Conservation (phyloP, 192 early-diverging fungal genomes). For the Coemansia sp. region DNA sequence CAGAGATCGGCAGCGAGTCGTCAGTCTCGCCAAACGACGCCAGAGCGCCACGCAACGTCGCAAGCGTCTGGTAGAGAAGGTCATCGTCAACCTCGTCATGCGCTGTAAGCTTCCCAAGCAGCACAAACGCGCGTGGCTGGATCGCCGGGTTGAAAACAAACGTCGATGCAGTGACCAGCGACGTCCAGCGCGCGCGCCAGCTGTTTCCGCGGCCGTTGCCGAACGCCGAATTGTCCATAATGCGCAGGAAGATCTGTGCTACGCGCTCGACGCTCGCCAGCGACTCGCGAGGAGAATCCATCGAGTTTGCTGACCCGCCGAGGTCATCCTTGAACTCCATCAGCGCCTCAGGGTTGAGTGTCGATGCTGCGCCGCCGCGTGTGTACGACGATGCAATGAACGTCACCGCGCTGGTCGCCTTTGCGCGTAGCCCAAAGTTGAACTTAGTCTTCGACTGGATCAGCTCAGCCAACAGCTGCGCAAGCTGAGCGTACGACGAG, state of each 20-base stretch:
- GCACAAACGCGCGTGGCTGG: constrained; percentile 92
- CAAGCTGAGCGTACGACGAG: constrained; percentile 66
- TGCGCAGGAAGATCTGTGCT: constrained; percentile 61
- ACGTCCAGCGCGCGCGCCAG: constrained; percentile 93
- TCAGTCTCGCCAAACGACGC: constrained; percentile 84
- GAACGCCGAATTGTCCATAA: constrained; percentile 55
- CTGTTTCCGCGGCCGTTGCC: constrained; percentile 68
- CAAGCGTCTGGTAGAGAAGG: constrained; percentile 90
- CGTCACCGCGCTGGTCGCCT: constrained; percentile 54
- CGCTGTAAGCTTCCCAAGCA: constrained; percentile 80
- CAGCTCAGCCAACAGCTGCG: constrained; percentile 54
- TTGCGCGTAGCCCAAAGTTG: constrained; percentile 56
- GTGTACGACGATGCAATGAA: constrained; percentile 58
- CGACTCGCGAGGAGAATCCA: constrained; percentile 47
- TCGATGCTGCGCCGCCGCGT: constrained; percentile 54
- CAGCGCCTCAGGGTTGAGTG: constrained; percentile 54
- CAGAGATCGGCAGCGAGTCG: constrained; percentile 77
- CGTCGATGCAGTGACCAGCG: constrained; percentile 85
- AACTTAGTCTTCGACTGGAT: constrained; percentile 49
- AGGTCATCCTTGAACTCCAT: constrained; percentile 57
- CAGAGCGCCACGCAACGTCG: constrained; percentile 84
- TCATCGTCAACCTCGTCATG: constrained; percentile 92
- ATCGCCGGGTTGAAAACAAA: constrained; percentile 95
- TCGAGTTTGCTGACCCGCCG: constrained; percentile 1
- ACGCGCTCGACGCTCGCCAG: constrained; percentile 62